phyloP scores from a whole-genome alignment of 2,329 filamentous ascomycete genomes.

The Tricladium varicosporioides region DNA sequence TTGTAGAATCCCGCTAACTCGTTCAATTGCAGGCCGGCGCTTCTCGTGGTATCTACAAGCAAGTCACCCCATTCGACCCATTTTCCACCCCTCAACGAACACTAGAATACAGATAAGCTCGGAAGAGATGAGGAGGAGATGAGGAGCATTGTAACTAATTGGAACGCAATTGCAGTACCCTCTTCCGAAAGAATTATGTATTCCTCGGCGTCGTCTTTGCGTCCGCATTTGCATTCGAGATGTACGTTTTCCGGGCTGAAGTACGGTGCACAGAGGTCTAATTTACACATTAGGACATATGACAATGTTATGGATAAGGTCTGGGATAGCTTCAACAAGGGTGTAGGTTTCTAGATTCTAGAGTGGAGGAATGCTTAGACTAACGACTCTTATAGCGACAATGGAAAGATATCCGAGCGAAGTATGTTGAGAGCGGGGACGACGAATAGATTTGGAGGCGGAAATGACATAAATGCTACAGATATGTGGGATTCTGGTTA shows the following conservation, averaged over 20 bases:
- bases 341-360: constrained; percentile 61
- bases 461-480: background rate
- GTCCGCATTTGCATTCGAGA: constrained; percentile 85
- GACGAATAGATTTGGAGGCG: constrained; percentile 25
- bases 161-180: constrained; percentile 52
- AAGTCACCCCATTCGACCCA: constrained; percentile 24
- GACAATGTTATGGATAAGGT: constrained; percentile 78
- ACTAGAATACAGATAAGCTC: background rate
- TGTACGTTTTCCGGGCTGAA: constrained; percentile 59
- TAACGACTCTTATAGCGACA: constrained; percentile 67
- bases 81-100: constrained; percentile 3
- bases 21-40: constrained; percentile 31
- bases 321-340: constrained; percentile 89
- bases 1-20: constrained; percentile 19
- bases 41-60: constrained; percentile 33
- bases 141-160: constrained; percentile 14
- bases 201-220: constrained; percentile 87
- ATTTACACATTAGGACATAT: constrained; percentile 61
- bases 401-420: constrained; percentile 99
- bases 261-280: constrained; percentile 7
- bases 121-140: background rate
- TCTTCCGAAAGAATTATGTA: constrained; percentile 84
- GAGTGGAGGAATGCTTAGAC: constrained; percentile 17
- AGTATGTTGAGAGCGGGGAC: constrained; percentile 71
- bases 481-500: background rate